A percentile compares a stretch with the other conserved stretches of the same genome.
These are phyloP conservation scores for Cenchrus fungigraminus DNA, from an alignment of 176 grass and related monocot genomes.

Conservation along the genomic window DNA sequence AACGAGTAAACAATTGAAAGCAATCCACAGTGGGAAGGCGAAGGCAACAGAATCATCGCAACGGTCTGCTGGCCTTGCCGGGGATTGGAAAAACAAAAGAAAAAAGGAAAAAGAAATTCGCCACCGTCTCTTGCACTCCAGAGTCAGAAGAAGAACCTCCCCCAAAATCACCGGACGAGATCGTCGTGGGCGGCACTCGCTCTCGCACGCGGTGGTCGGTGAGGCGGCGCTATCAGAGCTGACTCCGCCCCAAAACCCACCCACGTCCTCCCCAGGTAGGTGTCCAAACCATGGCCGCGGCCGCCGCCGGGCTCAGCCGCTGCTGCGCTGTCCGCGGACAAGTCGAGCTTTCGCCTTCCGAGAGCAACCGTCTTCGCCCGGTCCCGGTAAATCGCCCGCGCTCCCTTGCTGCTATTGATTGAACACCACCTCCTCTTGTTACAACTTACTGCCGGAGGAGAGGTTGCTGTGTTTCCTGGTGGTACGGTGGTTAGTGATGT, in stretches of 20 bases:
- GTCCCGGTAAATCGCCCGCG: slow-evolving; percentile 29
- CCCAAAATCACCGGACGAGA: slow-evolving; percentile 34
- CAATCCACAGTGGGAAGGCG: neutral
- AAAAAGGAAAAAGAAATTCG: neutral
- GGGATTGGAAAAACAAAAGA: neutral
- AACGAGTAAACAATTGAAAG: slow-evolving; percentile 38
- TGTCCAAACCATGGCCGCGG: slow-evolving; percentile 10
- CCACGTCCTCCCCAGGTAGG: neutral
- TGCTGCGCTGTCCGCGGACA: slow-evolving; percentile 17
- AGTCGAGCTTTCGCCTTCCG: neutral
- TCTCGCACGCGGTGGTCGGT: slow-evolving; percentile 22
- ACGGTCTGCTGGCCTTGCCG: slow-evolving; percentile 39
- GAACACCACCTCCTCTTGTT: neutral
- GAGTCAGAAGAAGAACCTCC: neutral
- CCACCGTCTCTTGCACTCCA: slow-evolving; percentile 43
- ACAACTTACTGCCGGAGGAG: neutral
- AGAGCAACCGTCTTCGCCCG: slow-evolving; percentile 20
- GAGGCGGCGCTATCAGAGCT: slow-evolving; percentile 41
- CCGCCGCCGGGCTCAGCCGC: neutral
- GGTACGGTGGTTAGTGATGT: slow-evolving; percentile 22
- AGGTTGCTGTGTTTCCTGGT: neutral
- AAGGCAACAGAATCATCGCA: slow-evolving; percentile 39
- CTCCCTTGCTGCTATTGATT: neutral
- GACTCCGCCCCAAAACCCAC: neutral
- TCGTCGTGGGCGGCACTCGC: slow-evolving; percentile 51